Conservation (phyloP, 495 filamentous ascomycete species). For the Aspergillus coremiiformis region DNA sequence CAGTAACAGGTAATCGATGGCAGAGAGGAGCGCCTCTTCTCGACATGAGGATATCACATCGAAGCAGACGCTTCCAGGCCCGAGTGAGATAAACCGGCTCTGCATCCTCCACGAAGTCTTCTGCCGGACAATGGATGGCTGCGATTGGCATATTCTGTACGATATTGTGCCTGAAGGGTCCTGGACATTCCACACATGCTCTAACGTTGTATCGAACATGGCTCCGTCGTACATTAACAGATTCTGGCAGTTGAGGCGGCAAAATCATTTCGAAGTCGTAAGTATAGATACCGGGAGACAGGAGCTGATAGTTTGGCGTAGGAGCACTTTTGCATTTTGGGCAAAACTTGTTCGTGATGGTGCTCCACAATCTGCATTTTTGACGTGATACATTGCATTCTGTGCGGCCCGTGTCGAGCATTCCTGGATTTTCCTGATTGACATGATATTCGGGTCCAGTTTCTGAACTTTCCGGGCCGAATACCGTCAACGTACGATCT, state of each 20-base stretch:
- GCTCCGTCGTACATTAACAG: conserved; percentile 5
- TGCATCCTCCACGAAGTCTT: conserved; percentile 12
- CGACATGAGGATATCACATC: conserved; percentile 7
- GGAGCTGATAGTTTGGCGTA: background rate
- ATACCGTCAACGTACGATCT: conserved; percentile 5
- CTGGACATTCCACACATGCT: conserved; percentile 5
- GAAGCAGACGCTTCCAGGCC: conserved; percentile 6
- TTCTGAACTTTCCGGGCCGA: background rate
- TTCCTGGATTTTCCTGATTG: background rate
- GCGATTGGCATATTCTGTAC: conserved; percentile 6
- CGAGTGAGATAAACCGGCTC: conserved; percentile 10
- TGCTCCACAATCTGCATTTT: conserved; percentile 1
- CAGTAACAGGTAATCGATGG: conserved; percentile 2
- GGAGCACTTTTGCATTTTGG: background rate
- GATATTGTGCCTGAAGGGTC: conserved; percentile 9
- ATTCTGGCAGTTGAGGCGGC: conserved; percentile 7
- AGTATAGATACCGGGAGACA: conserved; percentile 5
- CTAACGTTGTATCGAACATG: conserved; percentile 7
- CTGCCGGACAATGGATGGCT: conserved; percentile 8
- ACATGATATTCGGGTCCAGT: background rate
- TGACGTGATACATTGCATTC: background rate
- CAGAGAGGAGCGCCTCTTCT: conserved; percentile 11
- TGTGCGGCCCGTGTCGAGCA: background rate
- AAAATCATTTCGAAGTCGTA: conserved; percentile 13
- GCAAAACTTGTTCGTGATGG: background rate